These are phyloP conservation scores for Jacaranda copaia DNA, from an alignment of 257 asterid species.

Conservation along the genomic window DNA sequence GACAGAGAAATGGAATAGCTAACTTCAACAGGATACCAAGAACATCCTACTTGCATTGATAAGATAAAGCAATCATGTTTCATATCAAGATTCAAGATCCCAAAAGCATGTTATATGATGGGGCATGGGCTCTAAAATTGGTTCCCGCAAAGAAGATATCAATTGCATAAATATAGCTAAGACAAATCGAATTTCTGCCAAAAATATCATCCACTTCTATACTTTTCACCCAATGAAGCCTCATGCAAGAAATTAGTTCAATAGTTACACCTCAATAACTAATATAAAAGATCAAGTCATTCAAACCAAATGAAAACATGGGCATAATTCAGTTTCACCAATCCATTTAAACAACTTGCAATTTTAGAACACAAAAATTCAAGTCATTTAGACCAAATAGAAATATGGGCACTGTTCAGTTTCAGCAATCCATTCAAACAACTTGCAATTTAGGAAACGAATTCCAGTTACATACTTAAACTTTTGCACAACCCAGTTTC, in stretches of 20 bases:
- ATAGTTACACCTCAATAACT: not conserved
- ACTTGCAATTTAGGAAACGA: conserved; percentile 20
- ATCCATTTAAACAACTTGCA: conserved; percentile 5
- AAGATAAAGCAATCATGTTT: conserved; percentile 28
- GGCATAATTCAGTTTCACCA: conserved; percentile 3
- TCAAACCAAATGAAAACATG: conserved; percentile 2
- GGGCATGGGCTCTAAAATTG: not conserved
- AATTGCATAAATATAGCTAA: conserved; percentile 9
- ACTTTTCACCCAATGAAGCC: not conserved
- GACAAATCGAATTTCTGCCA: not conserved
- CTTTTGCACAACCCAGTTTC: conserved; percentile 9
- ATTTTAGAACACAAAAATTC: conserved; percentile 1
- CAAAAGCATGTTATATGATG: conserved; percentile 24
- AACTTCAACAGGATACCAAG: conserved; percentile 30
- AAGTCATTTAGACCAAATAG: conserved; percentile 3
- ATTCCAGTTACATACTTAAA: conserved; percentile 4
- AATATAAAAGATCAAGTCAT: not conserved
- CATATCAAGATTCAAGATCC: conserved; percentile 25
- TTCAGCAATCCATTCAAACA: conserved; percentile 1
- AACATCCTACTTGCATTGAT: conserved; percentile 36
- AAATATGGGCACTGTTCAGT: conserved; percentile 13
- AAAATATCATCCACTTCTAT: conserved; percentile 3
- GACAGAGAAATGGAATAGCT: conserved; percentile 25
- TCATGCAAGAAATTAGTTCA: conserved; percentile 28
- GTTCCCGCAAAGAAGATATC: conserved; percentile 10